Base-by-base conservation (phyloP, 1,284 basidiomycete genomes). In the Heterobasidion annosum region DNA sequence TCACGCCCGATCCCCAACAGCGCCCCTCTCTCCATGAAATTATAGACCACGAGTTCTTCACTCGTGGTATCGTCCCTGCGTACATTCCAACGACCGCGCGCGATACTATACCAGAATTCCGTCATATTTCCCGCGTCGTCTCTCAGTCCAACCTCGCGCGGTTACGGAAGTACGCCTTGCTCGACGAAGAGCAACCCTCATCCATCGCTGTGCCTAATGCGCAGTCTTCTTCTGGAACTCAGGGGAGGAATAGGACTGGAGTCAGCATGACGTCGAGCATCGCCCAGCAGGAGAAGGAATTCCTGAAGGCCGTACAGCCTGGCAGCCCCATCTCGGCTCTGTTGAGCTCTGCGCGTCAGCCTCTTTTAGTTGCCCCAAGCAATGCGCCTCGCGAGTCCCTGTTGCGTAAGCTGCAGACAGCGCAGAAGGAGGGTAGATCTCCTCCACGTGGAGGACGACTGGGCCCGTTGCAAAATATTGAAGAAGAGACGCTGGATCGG, bases 251-350 rank as follows among this genome's bases (percentile, higher is more conserved):
- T 3, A 16, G 45, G 25, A 18, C 15, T 16, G 45, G 16, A 12
- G 15, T 10, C 16, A n/a, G 34, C 43, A 72, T 75, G 42, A 80
- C 77, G 2, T 78, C 77, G 6, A 85, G 75, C 52, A 84, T 91
- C 58, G 82, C 86, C 5, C 88, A 93, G 63, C 91, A 95, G 67
- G 95, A 99, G 78, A 85, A 89, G 64, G 95, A 98, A 69, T 96
- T 97, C 82, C 86, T 93, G 72, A 87, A 89, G 62, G 97, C 94
- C 1, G 91, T 98, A 3, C 91, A 95, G 66, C 97, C 96, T 3
- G 93, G 92, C 51, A 91, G 87, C 60, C 96, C 97, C 0, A 96
- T 99, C 57, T 93, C 92, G 18, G 92, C 91, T 5, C 74, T 99
- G 52, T 81, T 99, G 64, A 88, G 80, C 61, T 93, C 91, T 0